phyloP scores from a whole-genome alignment of 495 filamentous ascomycete species.

The Talaromyces thailandensis region DNA sequence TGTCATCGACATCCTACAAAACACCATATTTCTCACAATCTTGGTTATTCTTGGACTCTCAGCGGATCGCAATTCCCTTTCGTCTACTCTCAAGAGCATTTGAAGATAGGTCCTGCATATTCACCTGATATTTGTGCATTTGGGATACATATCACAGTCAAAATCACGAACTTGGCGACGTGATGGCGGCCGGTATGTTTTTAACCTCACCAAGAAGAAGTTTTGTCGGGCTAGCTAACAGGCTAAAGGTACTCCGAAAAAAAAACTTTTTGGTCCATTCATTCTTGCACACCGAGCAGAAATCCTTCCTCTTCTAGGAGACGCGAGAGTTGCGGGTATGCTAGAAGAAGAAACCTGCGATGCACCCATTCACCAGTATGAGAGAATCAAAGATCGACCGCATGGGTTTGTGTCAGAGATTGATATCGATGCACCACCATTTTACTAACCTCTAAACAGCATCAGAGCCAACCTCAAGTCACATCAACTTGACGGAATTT shows the following conservation, averaged over 20 bases:
- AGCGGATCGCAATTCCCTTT: neutral
- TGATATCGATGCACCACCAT: neutral
- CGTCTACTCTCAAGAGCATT: neutral
- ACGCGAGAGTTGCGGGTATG: neutral
- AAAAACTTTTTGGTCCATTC: neutral
- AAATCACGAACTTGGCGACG: neutral
- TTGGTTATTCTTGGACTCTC: neutral
- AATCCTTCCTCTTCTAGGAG: neutral
- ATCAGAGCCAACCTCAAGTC: slow-evolving; percentile 48
- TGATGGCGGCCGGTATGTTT: neutral
- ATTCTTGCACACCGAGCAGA: neutral
- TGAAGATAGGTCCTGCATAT: neutral
- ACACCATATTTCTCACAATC: neutral
- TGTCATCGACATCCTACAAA: neutral
- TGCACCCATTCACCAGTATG: neutral
- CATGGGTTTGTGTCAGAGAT: slow-evolving; percentile 20
- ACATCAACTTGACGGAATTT: slow-evolving; percentile 54
- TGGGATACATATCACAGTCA: neutral
- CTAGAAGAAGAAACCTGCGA: neutral
- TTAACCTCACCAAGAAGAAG: neutral
- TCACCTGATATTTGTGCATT: neutral
- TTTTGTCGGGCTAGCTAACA: neutral
- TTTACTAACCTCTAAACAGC: slow-evolving; percentile 3
- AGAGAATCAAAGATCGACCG: slow-evolving; percentile 28
- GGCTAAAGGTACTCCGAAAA: neutral